Conservation (phyloP, 331 rosid genomes). For the Telfairia occidentalis region DNA sequence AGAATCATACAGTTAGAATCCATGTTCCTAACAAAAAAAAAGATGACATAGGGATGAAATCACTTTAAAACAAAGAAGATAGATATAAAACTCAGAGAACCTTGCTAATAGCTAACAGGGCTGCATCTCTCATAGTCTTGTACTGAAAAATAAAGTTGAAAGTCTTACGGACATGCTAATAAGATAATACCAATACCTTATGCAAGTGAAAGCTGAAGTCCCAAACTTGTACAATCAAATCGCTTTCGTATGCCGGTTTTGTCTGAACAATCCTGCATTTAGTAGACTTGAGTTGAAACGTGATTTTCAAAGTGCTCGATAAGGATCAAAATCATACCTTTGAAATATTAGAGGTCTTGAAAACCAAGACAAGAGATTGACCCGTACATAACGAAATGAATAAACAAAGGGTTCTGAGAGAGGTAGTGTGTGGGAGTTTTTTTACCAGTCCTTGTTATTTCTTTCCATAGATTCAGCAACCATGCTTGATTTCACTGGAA, state of each 20-base stretch:
- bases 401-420: neutral
- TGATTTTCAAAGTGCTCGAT: neutral
- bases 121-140: neutral
- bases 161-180: neutral
- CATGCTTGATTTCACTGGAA: conserved; percentile 27
- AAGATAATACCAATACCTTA: conserved; percentile 40
- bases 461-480: conserved; percentile 43
- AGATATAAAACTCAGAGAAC: neutral
- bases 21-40: too few species aligned
- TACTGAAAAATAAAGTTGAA: neutral
- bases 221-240: conserved; percentile 56
- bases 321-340: neutral
- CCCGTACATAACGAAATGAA: neutral
- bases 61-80: neutral
- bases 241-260: conserved; percentile 28
- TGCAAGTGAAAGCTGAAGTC: conserved; percentile 61
- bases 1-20: neutral
- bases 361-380: neutral
- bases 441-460: conserved; percentile 49
- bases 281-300: neutral
- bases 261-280: conserved; percentile 49
- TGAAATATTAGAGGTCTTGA: neutral
- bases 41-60: neutral
- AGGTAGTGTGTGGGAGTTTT: neutral
- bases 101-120: neutral